Conservation (phyloP, 768 basidiomycete genomes). For the Naganishia onofrii region DNA sequence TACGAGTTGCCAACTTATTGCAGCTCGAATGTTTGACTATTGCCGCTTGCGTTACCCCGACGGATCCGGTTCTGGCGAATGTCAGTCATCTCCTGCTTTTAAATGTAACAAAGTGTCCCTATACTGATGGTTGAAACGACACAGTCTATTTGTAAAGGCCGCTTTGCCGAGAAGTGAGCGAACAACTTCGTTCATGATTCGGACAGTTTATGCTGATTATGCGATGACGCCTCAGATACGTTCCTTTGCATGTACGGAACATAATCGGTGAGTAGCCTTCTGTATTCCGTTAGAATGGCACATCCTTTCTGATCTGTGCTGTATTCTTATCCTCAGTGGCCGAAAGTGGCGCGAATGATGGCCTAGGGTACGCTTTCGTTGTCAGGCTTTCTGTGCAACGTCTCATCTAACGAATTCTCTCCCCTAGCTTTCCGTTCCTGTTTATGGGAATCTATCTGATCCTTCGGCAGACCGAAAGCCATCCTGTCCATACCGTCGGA, state of each 20-base stretch:
- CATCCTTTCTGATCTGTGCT: neutral
- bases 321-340: slow-evolving; percentile 35
- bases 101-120: neutral
- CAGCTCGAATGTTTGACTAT: slow-evolving; percentile 52
- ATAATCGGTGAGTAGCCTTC: slow-evolving; percentile 41
- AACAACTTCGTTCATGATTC: neutral
- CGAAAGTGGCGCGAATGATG: slow-evolving; percentile 56
- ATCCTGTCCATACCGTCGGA: slow-evolving; percentile 44
- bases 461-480: slow-evolving; percentile 43
- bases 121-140: neutral
- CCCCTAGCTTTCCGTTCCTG: slow-evolving; percentile 52
- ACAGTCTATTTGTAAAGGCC: slow-evolving; percentile 45
- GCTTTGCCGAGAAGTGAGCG: slow-evolving; percentile 50
- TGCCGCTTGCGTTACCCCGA: slow-evolving; percentile 54
- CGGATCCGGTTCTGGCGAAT: slow-evolving; percentile 55
- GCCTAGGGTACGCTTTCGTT: slow-evolving; percentile 43
- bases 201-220: neutral
- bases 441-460: slow-evolving; percentile 52
- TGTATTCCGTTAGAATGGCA: neutral
- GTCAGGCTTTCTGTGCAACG: neutral
- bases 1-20: neutral
- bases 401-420: neutral
- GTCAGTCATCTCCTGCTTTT: slow-evolving; percentile 37
- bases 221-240: slow-evolving; percentile 37
- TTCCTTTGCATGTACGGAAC: slow-evolving; percentile 53